Evolutionary conservation across 306 rosid species (phyloP).

Genomic region (Delonix regia): DNA sequence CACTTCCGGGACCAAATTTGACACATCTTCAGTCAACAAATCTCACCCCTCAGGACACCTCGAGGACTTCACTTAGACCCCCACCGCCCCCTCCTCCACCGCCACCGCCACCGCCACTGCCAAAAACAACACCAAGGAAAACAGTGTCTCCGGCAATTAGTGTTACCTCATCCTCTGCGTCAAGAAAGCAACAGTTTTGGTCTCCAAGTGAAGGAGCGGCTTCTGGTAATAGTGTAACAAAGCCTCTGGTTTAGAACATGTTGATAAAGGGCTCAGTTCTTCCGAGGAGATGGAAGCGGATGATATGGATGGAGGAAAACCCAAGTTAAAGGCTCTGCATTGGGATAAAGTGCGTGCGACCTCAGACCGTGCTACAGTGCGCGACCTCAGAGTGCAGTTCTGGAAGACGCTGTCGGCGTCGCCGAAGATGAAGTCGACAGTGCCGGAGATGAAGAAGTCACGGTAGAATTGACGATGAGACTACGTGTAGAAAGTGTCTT

Average conservation of each 20-base stretch:
- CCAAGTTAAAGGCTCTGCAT: too few relatives aligned
- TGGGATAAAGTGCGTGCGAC: too few relatives aligned
- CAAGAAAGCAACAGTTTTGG: slow-evolving; percentile 36
- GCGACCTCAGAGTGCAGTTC: too few relatives aligned
- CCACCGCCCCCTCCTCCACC: slow-evolving; percentile 53
- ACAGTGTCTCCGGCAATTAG: slow-evolving; percentile 35
- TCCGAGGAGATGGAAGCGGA: too few relatives aligned
- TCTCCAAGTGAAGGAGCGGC: slow-evolving; percentile 39
- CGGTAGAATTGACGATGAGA: too few relatives aligned
- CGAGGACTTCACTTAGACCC: slow-evolving; percentile 36
- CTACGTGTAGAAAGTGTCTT: too few relatives aligned
- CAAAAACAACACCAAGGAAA: slow-evolving; percentile 33
- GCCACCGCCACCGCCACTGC: slow-evolving; percentile 33
- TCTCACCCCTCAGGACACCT: slow-evolving; percentile 31
- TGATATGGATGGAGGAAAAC: too few relatives aligned
- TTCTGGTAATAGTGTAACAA: slow-evolving; percentile 40
- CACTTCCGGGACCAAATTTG: slow-evolving; percentile 63
- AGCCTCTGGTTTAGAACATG: slow-evolving; percentile 5
- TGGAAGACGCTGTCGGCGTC: too few relatives aligned
- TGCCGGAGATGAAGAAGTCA: too few relatives aligned
- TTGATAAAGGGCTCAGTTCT: too few relatives aligned
- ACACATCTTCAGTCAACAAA: slow-evolving; percentile 57
- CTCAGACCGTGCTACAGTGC: too few relatives aligned
- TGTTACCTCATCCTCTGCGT: slow-evolving; percentile 23
- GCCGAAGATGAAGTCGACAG: too few relatives aligned